Conservation (phyloP, 176 grass and related monocot genomes). For the Carex kokanica region DNA sequence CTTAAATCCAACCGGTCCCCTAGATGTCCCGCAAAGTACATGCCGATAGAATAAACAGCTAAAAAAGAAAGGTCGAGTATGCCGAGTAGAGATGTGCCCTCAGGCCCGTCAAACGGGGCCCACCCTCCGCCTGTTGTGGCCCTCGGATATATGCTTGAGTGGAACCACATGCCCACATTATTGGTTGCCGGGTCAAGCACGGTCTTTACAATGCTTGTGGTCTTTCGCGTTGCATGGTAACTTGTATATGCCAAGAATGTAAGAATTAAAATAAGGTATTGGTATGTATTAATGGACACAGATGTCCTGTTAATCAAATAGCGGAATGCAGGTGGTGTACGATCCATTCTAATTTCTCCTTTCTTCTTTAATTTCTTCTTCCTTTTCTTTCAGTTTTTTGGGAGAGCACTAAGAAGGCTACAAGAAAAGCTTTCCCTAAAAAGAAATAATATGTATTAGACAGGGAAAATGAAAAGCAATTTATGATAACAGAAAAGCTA, state of each 20-base stretch:
- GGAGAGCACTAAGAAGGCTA: neutral
- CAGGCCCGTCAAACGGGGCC: conserved; percentile 52
- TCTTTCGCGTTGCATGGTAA: conserved; percentile 72
- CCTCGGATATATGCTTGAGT: conserved; percentile 23
- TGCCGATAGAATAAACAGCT: conserved; percentile 63
- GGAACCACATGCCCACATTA: conserved; percentile 39
- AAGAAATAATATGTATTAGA: neutral
- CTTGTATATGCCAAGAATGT: conserved; percentile 75
- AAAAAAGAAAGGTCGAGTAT: conserved; percentile 75
- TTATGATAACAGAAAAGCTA: neutral
- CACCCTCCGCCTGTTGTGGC: conserved; percentile 36
- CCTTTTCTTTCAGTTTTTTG: neutral
- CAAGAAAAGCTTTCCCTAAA: neutral
- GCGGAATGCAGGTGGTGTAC: conserved; percentile 21
- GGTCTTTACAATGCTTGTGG: conserved; percentile 72
- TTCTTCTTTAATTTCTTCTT: neutral
- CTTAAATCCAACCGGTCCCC: conserved; percentile 71
- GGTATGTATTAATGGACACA: conserved; percentile 34
- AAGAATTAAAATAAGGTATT: conserved; percentile 55
- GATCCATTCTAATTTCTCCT: neutral
- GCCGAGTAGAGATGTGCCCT: conserved; percentile 57
- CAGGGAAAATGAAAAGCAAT: neutral
- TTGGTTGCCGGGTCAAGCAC: conserved; percentile 55
- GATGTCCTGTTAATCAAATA: neutral
- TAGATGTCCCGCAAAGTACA: conserved; percentile 83